phyloP scores from a whole-genome alignment of 495 filamentous ascomycete genomes.

The Penicillium odoratum region DNA sequence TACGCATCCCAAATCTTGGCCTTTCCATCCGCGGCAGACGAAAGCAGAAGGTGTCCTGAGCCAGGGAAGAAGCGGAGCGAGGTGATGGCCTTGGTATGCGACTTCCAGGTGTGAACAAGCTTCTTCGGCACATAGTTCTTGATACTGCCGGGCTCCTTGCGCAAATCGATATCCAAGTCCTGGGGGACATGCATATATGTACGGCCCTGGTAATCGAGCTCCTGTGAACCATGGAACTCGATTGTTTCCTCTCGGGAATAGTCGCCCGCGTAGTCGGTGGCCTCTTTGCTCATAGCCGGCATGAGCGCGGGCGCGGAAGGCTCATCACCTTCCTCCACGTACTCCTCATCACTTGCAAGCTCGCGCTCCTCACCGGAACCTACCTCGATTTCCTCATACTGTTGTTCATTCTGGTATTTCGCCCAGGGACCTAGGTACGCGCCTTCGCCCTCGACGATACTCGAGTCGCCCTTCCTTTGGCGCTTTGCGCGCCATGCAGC shows the following conservation, averaged over 20 bases:
- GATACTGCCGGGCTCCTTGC: conserved; percentile 71
- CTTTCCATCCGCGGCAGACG: conserved; percentile 79
- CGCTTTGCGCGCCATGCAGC: conserved; percentile 66
- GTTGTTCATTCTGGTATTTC: conserved; percentile 65
- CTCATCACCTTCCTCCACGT: conserved; percentile 60
- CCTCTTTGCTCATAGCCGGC: conserved; percentile 54
- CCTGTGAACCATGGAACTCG: conserved; percentile 79
- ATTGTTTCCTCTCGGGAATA: conserved; percentile 67
- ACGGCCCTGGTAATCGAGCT: conserved; percentile 88
- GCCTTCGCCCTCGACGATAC: conserved; percentile 78
- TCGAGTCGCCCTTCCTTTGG: conserved; percentile 79
- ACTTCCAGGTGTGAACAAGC: conserved; percentile 83
- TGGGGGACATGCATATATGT: conserved; percentile 87
- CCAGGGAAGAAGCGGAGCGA: conserved; percentile 83
- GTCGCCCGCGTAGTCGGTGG: conserved; percentile 60
- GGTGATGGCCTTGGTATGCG: conserved; percentile 82
- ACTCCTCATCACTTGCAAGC: conserved; percentile 76
- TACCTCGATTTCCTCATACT: conserved; percentile 60
- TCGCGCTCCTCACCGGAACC: conserved; percentile 53
- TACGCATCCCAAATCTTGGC: conserved; percentile 97
- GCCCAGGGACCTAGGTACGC: conserved; percentile 96
- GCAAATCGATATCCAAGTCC: conserved; percentile 86
- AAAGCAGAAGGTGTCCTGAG: conserved; percentile 85
- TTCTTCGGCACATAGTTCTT: conserved; percentile 96
- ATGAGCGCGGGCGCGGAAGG: conserved; percentile 47